Conservation (phyloP, 257 asterid species). For the Nicotiana obtusifolia region DNA sequence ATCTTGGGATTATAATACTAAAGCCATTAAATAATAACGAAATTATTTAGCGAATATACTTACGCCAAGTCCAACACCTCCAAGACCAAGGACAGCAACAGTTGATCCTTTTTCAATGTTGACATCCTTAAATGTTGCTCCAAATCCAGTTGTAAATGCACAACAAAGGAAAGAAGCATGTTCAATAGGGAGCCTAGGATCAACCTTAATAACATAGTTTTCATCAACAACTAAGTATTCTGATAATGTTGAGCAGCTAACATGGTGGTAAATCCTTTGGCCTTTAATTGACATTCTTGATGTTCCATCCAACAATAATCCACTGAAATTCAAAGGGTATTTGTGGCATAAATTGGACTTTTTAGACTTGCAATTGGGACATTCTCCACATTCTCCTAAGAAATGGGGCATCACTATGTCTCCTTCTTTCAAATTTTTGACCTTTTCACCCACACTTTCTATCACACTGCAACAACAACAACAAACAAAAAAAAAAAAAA, state of each 20-base stretch:
- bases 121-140: constrained; percentile 49
- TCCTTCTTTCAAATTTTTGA: constrained; percentile 43
- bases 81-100: constrained; percentile 79
- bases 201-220: constrained; percentile 49
- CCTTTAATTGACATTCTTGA: constrained; percentile 59
- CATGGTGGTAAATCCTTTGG: constrained; percentile 41
- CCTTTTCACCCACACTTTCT: constrained; percentile 59
- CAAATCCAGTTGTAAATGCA: constrained; percentile 80
- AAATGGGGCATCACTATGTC: constrained; percentile 62
- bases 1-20: neutral
- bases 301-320: constrained; percentile 57
- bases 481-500: too few species aligned
- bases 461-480: constrained; percentile 28
- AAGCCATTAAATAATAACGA: neutral
- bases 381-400: constrained; percentile 62
- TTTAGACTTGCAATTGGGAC: constrained; percentile 52
- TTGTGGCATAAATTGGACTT: constrained; percentile 40
- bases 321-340: constrained; percentile 37
- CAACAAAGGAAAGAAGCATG: constrained; percentile 68
- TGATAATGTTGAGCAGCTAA: constrained; percentile 77
- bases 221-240: constrained; percentile 59
- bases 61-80: constrained; percentile 82
- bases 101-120: constrained; percentile 49
- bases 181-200: constrained; percentile 49
- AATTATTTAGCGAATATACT: neutral